phyloP scores from a whole-genome alignment of 2,329 filamentous ascomycete genomes.

The Verticillium dahliae region DNA sequence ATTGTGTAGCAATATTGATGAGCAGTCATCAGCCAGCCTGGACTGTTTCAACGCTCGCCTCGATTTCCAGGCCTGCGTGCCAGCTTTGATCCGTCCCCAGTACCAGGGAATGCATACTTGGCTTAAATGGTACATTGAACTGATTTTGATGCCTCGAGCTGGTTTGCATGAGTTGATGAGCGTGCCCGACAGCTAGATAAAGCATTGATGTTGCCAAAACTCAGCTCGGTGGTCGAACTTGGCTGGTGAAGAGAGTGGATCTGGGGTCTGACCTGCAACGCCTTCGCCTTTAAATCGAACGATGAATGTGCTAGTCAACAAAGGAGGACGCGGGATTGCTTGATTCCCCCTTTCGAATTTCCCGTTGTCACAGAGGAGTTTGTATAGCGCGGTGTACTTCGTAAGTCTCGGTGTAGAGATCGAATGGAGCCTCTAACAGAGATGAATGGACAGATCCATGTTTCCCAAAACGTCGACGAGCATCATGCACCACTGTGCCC shows the following conservation, averaged over 20 bases:
- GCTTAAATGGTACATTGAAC: not conserved
- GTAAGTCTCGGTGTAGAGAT: too few relatives aligned
- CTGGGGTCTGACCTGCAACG: too few relatives aligned
- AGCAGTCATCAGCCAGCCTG: too few relatives aligned
- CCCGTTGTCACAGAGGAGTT: too few relatives aligned
- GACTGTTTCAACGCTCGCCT: too few relatives aligned
- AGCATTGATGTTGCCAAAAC: not conserved
- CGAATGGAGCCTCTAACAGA: not conserved
- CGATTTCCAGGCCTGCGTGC: not conserved
- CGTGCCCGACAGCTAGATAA: not conserved
- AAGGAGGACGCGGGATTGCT: too few relatives aligned
- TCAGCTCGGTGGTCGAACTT: not conserved
- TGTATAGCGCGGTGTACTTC: too few relatives aligned
- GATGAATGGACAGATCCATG: not conserved
- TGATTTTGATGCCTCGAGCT: not conserved
- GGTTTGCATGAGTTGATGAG: not conserved
- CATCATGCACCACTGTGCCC: not conserved
- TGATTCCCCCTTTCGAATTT: too few relatives aligned
- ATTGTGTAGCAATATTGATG: not conserved
- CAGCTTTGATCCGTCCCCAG: not conserved
- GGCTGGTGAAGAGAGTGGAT: not conserved
- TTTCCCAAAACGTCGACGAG: not conserved
- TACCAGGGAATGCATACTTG: not conserved
- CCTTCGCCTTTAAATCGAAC: too few relatives aligned
- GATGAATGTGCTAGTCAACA: too few relatives aligned